Evolutionary conservation across 371 early-diverging fungal genomes (phyloP).

Genomic region (Mortierella sp.): DNA sequence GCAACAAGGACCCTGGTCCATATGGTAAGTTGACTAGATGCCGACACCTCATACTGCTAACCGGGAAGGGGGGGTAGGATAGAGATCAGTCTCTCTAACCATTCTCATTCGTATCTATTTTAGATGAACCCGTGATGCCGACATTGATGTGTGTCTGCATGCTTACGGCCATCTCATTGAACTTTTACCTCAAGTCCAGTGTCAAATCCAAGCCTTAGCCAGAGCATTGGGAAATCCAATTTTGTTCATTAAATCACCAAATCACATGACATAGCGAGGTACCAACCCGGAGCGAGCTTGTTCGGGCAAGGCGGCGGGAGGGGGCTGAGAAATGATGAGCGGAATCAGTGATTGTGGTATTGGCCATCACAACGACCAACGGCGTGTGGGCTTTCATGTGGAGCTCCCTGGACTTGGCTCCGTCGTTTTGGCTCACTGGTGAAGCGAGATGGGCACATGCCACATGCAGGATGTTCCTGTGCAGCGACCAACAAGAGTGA

Average conservation of each 20-base stretch:
- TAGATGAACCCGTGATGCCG: slow-evolving; percentile 56
- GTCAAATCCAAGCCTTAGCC: slow-evolving; percentile 51
- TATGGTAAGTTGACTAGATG: slow-evolving; percentile 52
- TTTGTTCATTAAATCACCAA: neutral
- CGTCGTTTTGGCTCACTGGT: no score
- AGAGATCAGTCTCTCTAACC: no score
- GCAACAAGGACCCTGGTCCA: slow-evolving; percentile 66
- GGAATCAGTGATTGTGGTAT: no score
- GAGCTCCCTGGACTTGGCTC: no score
- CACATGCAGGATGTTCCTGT: neutral
- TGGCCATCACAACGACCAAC: no score
- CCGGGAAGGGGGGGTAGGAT: no score
- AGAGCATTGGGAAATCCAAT: neutral
- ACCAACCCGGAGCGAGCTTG: neutral
- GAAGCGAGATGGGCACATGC: neutral
- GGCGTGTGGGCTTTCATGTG: no score
- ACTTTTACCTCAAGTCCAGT: slow-evolving; percentile 52
- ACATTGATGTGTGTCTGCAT: slow-evolving; percentile 52
- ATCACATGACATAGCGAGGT: slow-evolving; percentile 1
- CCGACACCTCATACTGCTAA: no score
- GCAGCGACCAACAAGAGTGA: neutral
- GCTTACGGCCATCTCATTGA: slow-evolving; percentile 50
- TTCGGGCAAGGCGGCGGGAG: no score
- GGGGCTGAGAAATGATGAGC: no score
- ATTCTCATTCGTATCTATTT: neutral